Evolutionary conservation across 352 stramenopile species (phyloP).

Genomic region (Pythium volutum): DNA sequence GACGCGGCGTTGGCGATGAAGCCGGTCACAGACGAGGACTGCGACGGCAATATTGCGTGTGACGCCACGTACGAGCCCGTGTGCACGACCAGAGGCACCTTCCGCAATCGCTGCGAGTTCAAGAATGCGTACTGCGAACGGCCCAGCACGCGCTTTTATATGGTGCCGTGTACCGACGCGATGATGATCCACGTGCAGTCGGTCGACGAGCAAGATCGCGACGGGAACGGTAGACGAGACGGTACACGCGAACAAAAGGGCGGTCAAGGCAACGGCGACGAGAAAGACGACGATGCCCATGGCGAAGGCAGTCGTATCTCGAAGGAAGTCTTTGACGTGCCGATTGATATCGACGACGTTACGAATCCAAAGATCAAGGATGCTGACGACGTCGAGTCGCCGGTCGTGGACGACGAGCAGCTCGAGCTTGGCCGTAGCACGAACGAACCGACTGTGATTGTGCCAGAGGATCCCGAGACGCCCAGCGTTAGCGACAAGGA

Average conservation of each 20-base stretch:
- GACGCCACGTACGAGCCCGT: background rate
- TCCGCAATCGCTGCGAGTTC: conserved; percentile 14
- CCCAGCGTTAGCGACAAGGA: too few species aligned
- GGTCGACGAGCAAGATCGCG: background rate
- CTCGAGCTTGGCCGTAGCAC: background rate
- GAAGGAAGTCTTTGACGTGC: background rate
- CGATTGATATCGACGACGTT: conserved; percentile 6
- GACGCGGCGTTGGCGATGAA: too few species aligned
- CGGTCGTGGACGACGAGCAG: background rate
- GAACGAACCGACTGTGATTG: background rate
- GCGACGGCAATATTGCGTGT: conserved; percentile 4
- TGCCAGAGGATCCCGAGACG: too few species aligned
- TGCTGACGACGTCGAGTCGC: background rate
- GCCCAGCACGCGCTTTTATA: conserved; percentile 4
- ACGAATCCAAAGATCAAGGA: background rate
- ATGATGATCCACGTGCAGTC: background rate
- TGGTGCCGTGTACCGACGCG: background rate
- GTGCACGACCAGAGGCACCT: conserved; percentile 15
- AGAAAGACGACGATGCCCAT: background rate
- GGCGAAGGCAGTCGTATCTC: background rate
- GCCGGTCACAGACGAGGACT: too few species aligned
- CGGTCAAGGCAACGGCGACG: background rate
- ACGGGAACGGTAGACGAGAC: background rate
- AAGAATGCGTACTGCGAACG: conserved; percentile 19
- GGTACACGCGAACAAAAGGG: background rate